Evolutionary conservation across 495 filamentous ascomycete genomes (phyloP).

Genomic region (Annulohypoxylon stygium): DNA sequence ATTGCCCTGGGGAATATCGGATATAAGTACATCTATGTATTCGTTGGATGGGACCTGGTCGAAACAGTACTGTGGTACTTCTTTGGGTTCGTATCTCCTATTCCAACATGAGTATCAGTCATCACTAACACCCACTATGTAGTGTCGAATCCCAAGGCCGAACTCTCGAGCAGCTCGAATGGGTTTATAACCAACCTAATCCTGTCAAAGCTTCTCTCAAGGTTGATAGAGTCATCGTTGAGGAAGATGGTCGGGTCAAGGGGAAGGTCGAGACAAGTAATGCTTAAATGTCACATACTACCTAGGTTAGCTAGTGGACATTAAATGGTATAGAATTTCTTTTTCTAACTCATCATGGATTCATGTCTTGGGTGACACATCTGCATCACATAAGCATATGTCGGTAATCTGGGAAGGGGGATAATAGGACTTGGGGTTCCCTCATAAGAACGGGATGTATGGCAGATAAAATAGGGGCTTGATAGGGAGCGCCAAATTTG

Average conservation of each 20-base stretch:
- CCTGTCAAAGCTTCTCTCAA: conserved; percentile 65
- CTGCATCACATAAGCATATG: neutral
- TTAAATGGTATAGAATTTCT: neutral
- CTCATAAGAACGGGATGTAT: too few species aligned
- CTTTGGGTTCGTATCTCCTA: conserved; percentile 58
- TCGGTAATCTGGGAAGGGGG: neutral
- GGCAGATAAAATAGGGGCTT: too few species aligned
- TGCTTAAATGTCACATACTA: conserved; percentile 15
- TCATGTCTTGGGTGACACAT: neutral
- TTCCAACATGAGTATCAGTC: neutral
- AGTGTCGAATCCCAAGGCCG: conserved; percentile 65
- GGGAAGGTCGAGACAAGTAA: conserved; percentile 60
- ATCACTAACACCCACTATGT: conserved; percentile 28
- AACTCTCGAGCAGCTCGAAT: conserved; percentile 65
- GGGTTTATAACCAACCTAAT: conserved; percentile 64
- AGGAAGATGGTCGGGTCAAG: conserved; percentile 64
- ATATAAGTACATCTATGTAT: conserved; percentile 64
- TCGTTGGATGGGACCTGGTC: conserved; percentile 62
- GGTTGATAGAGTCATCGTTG: conserved; percentile 67
- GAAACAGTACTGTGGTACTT: conserved; percentile 62
- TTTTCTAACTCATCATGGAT: neutral
- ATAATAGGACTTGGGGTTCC: neutral
- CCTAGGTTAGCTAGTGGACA: neutral
- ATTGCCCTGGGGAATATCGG: conserved; percentile 63
- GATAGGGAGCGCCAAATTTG: too few species aligned